phyloP scores from a whole-genome alignment of 2,329 filamentous ascomycete genomes.

The Nemania serpens region DNA sequence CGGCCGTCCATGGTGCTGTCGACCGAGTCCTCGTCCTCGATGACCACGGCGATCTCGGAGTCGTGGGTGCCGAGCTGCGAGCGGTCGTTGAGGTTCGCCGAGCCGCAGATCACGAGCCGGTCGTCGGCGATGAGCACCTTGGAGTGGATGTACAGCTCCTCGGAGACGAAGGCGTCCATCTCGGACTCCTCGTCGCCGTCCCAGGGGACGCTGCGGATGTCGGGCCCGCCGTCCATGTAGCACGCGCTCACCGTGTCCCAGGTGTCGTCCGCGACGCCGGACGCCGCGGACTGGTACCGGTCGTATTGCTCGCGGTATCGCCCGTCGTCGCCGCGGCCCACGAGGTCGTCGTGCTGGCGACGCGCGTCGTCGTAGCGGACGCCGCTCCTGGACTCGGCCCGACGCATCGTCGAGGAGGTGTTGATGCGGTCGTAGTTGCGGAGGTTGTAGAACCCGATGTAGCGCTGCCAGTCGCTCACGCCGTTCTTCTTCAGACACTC shows the following conservation, averaged over 20 bases:
- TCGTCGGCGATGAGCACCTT: slow-evolving; percentile 93
- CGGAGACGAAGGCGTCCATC: slow-evolving; percentile 64
- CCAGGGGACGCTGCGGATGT: slow-evolving; percentile 66
- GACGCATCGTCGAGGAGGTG: slow-evolving; percentile 63
- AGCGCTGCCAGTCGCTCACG: slow-evolving; percentile 68
- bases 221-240: slow-evolving; percentile 80
- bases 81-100: slow-evolving; percentile 90
- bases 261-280: slow-evolving; percentile 56
- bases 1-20: slow-evolving; percentile 74
- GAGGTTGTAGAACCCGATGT: slow-evolving; percentile 85
- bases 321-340: slow-evolving; percentile 45
- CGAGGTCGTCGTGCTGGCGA: slow-evolving; percentile 64
- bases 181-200: slow-evolving; percentile 59
- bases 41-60: slow-evolving; percentile 86
- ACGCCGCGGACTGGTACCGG: slow-evolving; percentile 73
- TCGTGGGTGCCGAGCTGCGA: slow-evolving; percentile 84
- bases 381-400: slow-evolving; percentile 65
- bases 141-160: slow-evolving; percentile 76
- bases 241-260: slow-evolving; percentile 79
- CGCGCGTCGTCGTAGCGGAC: slow-evolving; percentile 71
- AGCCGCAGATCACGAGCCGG: slow-evolving; percentile 81
- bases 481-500: slow-evolving; percentile 69
- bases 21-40: slow-evolving; percentile 75
- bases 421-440: slow-evolving; percentile 86
- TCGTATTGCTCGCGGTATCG: slow-evolving; percentile 54